Evolutionary conservation across 2,329 filamentous ascomycete genomes (phyloP).

Genomic region (Fusarium illudens): DNA sequence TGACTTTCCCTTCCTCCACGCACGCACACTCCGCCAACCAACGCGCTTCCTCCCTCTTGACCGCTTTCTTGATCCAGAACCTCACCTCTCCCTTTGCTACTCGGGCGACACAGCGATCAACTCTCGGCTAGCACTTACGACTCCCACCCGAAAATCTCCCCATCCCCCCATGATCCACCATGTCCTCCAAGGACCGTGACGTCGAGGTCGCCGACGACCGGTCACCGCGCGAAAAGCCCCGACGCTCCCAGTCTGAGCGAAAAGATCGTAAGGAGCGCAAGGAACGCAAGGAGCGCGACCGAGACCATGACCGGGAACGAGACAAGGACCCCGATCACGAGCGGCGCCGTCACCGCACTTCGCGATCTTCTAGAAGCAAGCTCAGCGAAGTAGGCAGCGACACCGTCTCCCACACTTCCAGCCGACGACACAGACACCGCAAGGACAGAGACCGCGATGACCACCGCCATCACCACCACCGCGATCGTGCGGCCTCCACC

Average conservation of each 20-base stretch:
- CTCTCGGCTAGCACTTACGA: neutral
- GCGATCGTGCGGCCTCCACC: constrained; percentile 48
- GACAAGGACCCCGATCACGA: constrained; percentile 48
- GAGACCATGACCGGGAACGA: constrained; percentile 45
- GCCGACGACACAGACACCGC: constrained; percentile 45
- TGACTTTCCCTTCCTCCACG: neutral
- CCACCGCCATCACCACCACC: constrained; percentile 39
- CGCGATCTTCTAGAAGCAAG: constrained; percentile 54
- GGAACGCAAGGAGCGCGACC: constrained; percentile 49
- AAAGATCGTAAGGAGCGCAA: constrained; percentile 46
- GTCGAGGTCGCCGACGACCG: constrained; percentile 50
- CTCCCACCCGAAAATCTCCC: constrained; percentile 11
- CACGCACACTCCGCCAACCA: constrained; percentile 2
- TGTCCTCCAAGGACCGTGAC: constrained; percentile 55
- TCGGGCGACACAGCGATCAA: constrained; percentile 9
- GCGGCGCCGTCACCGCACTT: constrained; percentile 50
- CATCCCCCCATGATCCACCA: constrained; percentile 44
- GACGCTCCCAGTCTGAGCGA: constrained; percentile 51
- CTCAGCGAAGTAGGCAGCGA: constrained; percentile 51
- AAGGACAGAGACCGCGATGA: constrained; percentile 49
- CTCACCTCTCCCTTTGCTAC: constrained; percentile 5
- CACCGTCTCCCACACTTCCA: constrained; percentile 49
- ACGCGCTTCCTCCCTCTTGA: constrained; percentile 20
- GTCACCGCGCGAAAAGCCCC: constrained; percentile 51
- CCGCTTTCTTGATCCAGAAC: constrained; percentile 19